Percentiles rank a stretch among this genome's conserved stretches.
These are phyloP conservation scores for Suillus subaureus DNA, from an alignment of 768 basidiomycete species.

Conservation along the genomic window DNA sequence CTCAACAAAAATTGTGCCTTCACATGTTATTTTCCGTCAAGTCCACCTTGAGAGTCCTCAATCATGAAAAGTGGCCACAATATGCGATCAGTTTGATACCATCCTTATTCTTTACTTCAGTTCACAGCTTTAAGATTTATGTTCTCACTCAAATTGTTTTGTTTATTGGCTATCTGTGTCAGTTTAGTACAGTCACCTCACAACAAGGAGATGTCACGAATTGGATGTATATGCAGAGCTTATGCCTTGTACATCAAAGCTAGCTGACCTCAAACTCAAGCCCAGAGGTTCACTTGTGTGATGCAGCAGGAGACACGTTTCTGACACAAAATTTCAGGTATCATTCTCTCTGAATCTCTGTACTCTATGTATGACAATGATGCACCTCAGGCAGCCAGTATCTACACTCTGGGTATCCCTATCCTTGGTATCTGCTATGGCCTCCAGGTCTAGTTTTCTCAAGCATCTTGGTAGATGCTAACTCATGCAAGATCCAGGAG, in stretches of 20 bases:
- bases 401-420: slow-evolving; percentile 87
- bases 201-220: slow-evolving; percentile 96
- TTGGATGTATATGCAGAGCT: slow-evolving; percentile 97
- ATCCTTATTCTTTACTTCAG: slow-evolving; percentile 98
- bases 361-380: slow-evolving; percentile 96
- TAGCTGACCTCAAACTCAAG: slow-evolving; percentile 86
- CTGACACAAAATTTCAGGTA: slow-evolving; percentile 49
- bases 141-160: background rate
- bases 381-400: slow-evolving; percentile 86
- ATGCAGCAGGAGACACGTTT: background rate
- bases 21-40: too few relatives aligned
- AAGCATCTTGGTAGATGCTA: background rate
- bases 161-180: background rate
- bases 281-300: slow-evolving; percentile 53
- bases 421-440: slow-evolving; percentile 98
- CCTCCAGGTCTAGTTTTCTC: slow-evolving; percentile 64
- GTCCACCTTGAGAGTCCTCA: background rate
- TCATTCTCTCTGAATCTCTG: slow-evolving; percentile 97
- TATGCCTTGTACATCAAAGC: slow-evolving; percentile 92
- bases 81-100: slow-evolving; percentile 94
- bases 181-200: slow-evolving; percentile 90
- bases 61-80: slow-evolving; percentile 64
- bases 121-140: slow-evolving; percentile 69
- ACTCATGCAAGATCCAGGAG: slow-evolving; percentile 56
- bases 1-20: too few relatives aligned